phyloP scores from a whole-genome alignment of 2,329 filamentous ascomycete genomes.

The Penicillium corylophilum region DNA sequence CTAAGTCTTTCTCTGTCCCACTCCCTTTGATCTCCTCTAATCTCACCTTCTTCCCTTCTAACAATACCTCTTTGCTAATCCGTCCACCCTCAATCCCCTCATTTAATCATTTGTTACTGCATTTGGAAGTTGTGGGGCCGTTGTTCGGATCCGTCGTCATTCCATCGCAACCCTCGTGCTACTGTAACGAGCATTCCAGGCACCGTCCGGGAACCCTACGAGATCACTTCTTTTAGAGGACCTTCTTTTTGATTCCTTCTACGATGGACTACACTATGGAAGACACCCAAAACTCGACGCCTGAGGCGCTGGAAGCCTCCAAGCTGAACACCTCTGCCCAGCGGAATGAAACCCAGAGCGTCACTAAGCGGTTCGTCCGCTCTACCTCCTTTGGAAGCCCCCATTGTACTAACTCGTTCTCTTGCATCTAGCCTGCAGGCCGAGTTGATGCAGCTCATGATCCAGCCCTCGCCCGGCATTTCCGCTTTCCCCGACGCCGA shows the following conservation, averaged over 20 bases:
- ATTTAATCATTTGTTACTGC: slow-evolving; percentile 7
- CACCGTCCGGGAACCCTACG: slow-evolving; percentile 15
- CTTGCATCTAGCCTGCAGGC: slow-evolving; percentile 72
- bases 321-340: slow-evolving; percentile 59
- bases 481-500: slow-evolving; percentile 91
- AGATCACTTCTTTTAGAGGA: slow-evolving; percentile 5
- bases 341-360: slow-evolving; percentile 68
- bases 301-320: slow-evolving; percentile 60
- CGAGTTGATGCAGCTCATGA: slow-evolving; percentile 98
- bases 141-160: slow-evolving; percentile 33
- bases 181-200: slow-evolving; percentile 24
- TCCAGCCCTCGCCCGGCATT: slow-evolving; percentile 85
- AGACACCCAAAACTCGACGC: slow-evolving; percentile 67
- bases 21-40: not conserved
- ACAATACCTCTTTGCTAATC: slow-evolving; percentile 1
- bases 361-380: slow-evolving; percentile 68
- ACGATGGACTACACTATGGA: slow-evolving; percentile 58
- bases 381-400: not conserved
- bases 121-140: slow-evolving; percentile 21
- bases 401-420: not conserved
- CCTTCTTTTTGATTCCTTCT: slow-evolving; percentile 3
- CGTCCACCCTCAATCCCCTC: slow-evolving; percentile 1
- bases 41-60: not conserved
- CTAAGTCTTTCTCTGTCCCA: not conserved
- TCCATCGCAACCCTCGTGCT: slow-evolving; percentile 32